Evolutionary conservation across 805 yeast species (phyloP).

Genomic region (Peterozyma toletana): DNA sequence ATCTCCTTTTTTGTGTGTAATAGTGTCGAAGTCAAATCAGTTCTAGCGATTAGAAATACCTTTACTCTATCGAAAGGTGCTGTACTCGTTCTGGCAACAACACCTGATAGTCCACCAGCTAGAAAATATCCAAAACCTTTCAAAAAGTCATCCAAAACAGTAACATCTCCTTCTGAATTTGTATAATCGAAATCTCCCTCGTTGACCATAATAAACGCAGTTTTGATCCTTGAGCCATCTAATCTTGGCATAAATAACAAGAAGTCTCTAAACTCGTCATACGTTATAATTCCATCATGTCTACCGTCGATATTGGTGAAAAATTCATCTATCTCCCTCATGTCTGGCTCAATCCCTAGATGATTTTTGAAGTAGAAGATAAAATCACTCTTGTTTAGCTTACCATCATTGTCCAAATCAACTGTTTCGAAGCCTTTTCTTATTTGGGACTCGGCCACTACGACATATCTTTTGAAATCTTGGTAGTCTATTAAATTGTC

Average conservation of each 20-base stretch:
- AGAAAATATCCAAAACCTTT: slow-evolving; percentile 86
- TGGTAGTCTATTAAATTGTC: slow-evolving; percentile 54
- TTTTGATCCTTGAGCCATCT: slow-evolving; percentile 66
- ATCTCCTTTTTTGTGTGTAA: slow-evolving; percentile 44
- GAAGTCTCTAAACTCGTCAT: slow-evolving; percentile 81
- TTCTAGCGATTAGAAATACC: slow-evolving; percentile 87
- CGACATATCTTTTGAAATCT: slow-evolving; percentile 60
- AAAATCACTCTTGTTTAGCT: slow-evolving; percentile 58
- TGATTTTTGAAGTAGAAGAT: slow-evolving; percentile 49
- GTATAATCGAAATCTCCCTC: slow-evolving; percentile 66
- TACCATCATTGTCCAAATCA: slow-evolving; percentile 71
- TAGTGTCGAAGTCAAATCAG: slow-evolving; percentile 69
- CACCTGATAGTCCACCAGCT: slow-evolving; percentile 96
- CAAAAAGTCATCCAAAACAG: slow-evolving; percentile 68
- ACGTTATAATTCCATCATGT: slow-evolving; percentile 63
- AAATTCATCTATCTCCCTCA: slow-evolving; percentile 44
- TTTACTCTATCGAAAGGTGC: slow-evolving; percentile 96
- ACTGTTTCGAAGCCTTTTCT: slow-evolving; percentile 58
- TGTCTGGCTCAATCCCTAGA: slow-evolving; percentile 47
- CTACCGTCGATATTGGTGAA: slow-evolving; percentile 49
- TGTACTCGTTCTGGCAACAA: slow-evolving; percentile 89
- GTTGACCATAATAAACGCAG: slow-evolving; percentile 75
- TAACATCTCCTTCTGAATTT: slow-evolving; percentile 89
- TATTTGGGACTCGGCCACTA: slow-evolving; percentile 65
- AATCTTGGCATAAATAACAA: slow-evolving; percentile 76